Evolutionary conservation across 768 basidiomycete genomes (phyloP), one percentile per base, ranked within the genome.

Genomic region (Boletus vinaceobasis): DNA sequence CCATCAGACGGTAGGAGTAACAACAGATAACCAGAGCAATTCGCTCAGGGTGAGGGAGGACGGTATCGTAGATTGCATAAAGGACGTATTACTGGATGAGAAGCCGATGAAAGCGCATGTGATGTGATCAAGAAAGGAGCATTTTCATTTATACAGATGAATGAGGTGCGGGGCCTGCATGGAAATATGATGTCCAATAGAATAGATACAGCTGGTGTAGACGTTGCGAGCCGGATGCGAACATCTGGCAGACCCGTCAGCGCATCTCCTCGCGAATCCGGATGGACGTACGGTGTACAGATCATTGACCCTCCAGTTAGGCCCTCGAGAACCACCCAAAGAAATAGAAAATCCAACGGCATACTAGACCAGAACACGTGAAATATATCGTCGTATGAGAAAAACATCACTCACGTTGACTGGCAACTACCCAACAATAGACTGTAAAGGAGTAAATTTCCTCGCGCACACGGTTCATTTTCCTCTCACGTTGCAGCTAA

Each of bases 251-350:
- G 50, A 19, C 21, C 11, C 17, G 37, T 68, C 32, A 60, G 57
- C 7, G 17, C 17, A 39, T 38, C 29, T 21, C 47, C 37, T 39
- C 26, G 33, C 29, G 39, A 1, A 17, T 23, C 47, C 10, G 15
- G 45, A 46, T 14, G 11, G 43, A 55, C 62, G 40, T 42, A 60
- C 64, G 15, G 54, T 33, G 38, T 52, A 43, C 13, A 35, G 17
- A 43, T 46, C 33, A 37, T 23, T 50, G 57, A 26, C 61, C 44
- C 60, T 59, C 58, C 51, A 45, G 37, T 40, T 48, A 71, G 59
- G 61, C 56, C 59, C 61, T 63, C 55, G 59, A 59, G 33, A 70
- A 50, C 68, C 62, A 63, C 45, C 52, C 57, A 43, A 68, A 50
- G 55, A 61, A 37, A 58, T 39, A 57, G 39, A 67, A 53, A 43